These are phyloP conservation scores for Penicillium sp. DNA, from an alignment of 2,329 filamentous ascomycete genomes.

Conservation along the genomic window DNA sequence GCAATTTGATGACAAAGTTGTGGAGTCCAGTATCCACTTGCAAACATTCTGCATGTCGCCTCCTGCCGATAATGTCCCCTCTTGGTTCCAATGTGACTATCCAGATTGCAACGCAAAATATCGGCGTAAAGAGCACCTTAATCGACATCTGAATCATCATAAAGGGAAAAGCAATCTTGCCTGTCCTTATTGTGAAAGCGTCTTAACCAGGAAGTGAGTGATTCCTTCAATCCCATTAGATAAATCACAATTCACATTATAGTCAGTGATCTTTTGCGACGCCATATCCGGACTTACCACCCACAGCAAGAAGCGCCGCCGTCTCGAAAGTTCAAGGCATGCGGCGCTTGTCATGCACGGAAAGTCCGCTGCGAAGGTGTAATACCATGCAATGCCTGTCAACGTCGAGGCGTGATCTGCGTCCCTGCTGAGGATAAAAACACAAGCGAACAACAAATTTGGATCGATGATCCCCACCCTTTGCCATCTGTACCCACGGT, in stretches of 20 bases:
- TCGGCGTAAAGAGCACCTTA: conserved; percentile 26
- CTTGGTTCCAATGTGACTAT: conserved; percentile 15
- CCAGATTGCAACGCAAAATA: conserved; percentile 22
- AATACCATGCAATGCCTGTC: conserved; percentile 15
- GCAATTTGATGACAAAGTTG: no score
- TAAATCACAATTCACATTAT: not conserved
- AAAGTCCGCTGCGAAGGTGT: conserved; percentile 17
- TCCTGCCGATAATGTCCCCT: not conserved
- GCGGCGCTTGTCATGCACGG: conserved; percentile 15
- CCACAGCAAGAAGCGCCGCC: conserved; percentile 6
- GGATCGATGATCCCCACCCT: not conserved
- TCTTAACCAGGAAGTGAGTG: conserved; percentile 13
- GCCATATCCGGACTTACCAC: conserved; percentile 21
- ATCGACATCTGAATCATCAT: conserved; percentile 18
- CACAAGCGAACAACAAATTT: not conserved
- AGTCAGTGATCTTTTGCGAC: conserved; percentile 23
- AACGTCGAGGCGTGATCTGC: conserved; percentile 2
- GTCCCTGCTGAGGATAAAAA: not conserved
- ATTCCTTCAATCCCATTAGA: not conserved
- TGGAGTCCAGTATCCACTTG: no score
- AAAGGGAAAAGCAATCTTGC: conserved; percentile 1
- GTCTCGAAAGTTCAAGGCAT: conserved; percentile 17
- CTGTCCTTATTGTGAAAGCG: conserved; percentile 19
- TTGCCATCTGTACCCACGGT: not conserved
- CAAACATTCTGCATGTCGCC: not conserved